phyloP scores from a whole-genome alignment of 768 basidiomycete genomes.

The Chalciporus pseudorubinellus region DNA sequence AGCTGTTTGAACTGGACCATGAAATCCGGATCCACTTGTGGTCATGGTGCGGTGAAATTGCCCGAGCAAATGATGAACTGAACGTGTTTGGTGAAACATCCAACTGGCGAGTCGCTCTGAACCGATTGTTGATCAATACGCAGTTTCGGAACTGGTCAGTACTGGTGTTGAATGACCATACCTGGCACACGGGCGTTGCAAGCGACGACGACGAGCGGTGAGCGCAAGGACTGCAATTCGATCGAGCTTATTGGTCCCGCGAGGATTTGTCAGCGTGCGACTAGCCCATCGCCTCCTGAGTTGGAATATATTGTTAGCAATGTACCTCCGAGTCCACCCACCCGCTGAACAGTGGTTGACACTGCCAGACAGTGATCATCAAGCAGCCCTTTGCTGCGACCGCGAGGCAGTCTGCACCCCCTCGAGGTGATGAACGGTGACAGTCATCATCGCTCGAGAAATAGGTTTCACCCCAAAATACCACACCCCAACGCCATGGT shows the following conservation, averaged over 20 bases:
- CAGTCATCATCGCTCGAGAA: background rate
- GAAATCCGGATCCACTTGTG: constrained; percentile 24
- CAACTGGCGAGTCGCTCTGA: constrained; percentile 13
- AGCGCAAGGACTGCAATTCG: background rate
- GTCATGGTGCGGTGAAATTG: constrained; percentile 29
- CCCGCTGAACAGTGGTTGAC: too few species aligned
- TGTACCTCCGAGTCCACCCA: background rate
- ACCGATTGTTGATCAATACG: constrained; percentile 20
- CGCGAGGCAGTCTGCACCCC: constrained; percentile 14
- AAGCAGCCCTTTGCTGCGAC: background rate
- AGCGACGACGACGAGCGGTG: background rate
- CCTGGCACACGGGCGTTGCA: too few species aligned
- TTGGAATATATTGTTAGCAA: background rate
- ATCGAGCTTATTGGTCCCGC: background rate
- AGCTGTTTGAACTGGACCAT: constrained; percentile 55
- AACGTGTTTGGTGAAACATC: constrained; percentile 27
- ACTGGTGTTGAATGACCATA: constrained; percentile 9
- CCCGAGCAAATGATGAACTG: constrained; percentile 17
- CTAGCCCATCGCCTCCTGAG: background rate
- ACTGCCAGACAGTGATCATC: background rate
- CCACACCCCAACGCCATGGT: background rate
- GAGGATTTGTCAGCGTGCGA: background rate
- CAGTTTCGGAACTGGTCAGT: constrained; percentile 7
- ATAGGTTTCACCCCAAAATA: constrained; percentile 12
- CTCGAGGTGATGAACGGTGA: background rate